A percentile compares a stretch with the other conserved stretches of the same genome.
Evolutionary conservation across 2,329 filamentous ascomycete genomes (phyloP).

Genomic region (Falciphora oryzae): DNA sequence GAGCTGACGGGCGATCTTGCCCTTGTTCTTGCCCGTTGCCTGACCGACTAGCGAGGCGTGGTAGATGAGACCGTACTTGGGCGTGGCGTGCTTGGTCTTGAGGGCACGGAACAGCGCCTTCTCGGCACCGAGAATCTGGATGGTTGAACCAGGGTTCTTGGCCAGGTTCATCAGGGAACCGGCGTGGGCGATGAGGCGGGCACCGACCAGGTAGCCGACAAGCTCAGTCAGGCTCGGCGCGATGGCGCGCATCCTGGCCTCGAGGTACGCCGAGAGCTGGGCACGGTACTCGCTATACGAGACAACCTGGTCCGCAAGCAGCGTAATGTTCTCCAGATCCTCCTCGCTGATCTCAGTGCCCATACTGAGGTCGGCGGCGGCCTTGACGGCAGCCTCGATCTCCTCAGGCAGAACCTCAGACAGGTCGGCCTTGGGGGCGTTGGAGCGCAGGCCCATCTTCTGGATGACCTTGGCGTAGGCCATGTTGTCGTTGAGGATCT

Average conservation of each 20-base stretch:
- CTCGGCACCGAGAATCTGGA: slow-evolving; percentile 97
- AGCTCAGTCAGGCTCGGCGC: slow-evolving; percentile 93
- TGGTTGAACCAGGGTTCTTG: slow-evolving; percentile 90
- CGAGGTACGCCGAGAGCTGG: slow-evolving; percentile 82
- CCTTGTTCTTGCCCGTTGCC: slow-evolving; percentile 97
- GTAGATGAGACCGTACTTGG: slow-evolving; percentile 95
- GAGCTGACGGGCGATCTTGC: slow-evolving; percentile 96
- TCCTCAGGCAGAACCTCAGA: slow-evolving; percentile 92
- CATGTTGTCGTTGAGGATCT: slow-evolving; percentile 94
- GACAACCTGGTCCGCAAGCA: slow-evolving; percentile 89
- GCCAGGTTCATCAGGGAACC: slow-evolving; percentile 92
- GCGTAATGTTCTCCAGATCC: slow-evolving; percentile 88
- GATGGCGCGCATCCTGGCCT: slow-evolving; percentile 92
- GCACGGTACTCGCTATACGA: slow-evolving; percentile 85
- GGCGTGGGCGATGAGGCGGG: slow-evolving; percentile 88
- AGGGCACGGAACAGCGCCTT: slow-evolving; percentile 97
- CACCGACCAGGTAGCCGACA: slow-evolving; percentile 88
- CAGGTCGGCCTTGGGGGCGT: slow-evolving; percentile 70
- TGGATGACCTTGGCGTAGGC: slow-evolving; percentile 88
- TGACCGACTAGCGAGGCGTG: slow-evolving; percentile 92
- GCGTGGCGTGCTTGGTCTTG: slow-evolving; percentile 98
- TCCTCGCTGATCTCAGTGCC: slow-evolving; percentile 93
- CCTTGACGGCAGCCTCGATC: slow-evolving; percentile 86
- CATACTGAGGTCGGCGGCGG: slow-evolving; percentile 95
- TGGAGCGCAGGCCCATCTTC: slow-evolving; percentile 81